Conservation (phyloP, 31 red algal species). For the Porphyra umbilicalis region DNA sequence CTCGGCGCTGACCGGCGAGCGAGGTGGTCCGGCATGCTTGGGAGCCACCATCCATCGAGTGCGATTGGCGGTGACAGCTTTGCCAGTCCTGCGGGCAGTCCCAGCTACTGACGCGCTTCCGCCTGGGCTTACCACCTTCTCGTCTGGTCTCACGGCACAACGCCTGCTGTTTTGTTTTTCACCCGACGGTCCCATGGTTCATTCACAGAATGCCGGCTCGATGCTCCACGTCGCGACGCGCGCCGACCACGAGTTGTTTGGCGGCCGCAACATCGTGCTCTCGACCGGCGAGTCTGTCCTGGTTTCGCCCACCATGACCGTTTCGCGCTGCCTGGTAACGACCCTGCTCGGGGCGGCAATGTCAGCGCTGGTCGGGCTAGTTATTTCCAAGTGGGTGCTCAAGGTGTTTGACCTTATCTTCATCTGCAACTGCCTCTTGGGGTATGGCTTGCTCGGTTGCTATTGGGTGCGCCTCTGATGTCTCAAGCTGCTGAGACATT, state of each 20-base stretch:
- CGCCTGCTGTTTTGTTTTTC: too few relatives aligned
- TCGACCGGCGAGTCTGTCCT: neutral
- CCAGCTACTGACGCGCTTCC: too few relatives aligned
- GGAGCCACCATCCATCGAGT: too few relatives aligned
- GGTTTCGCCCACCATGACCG: slow-evolving; percentile 1
- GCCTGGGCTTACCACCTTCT: too few relatives aligned
- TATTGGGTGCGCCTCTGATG: neutral
- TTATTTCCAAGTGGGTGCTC: slow-evolving; percentile 45
- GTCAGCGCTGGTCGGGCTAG: slow-evolving; percentile 38
- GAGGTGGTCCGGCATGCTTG: too few relatives aligned
- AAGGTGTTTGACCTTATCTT: slow-evolving; percentile 63
- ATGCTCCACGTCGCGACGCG: neutral
- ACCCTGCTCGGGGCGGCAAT: slow-evolving; percentile 61
- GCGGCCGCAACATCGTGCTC: neutral
- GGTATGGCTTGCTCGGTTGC: neutral
- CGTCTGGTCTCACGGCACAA: too few relatives aligned
- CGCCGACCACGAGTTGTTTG: neutral
- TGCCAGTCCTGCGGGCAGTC: too few relatives aligned
- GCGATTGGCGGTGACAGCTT: too few relatives aligned
- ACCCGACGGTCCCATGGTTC: too few relatives aligned
- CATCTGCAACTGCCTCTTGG: slow-evolving; percentile 79
- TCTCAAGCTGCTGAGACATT: neutral
- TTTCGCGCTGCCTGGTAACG: slow-evolving; percentile 49
- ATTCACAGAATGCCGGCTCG: neutral
- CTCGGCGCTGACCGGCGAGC: too few relatives aligned